Base-by-base conservation (phyloP, 306 rosid species). In the Begonia masoniana region DNA sequence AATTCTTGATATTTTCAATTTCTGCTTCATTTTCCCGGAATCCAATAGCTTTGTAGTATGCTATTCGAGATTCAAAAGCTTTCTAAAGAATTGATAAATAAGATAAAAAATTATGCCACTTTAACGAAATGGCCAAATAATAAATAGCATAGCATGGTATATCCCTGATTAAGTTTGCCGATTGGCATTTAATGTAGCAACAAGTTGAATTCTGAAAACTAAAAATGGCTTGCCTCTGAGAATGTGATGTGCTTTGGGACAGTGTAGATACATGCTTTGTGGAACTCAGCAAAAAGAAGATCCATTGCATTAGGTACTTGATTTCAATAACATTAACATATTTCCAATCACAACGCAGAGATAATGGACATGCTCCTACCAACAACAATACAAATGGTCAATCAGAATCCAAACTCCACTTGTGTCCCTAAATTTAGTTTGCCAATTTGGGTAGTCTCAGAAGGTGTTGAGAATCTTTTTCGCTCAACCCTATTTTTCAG, bases 271-370 rank as follows among this genome's bases (percentile, higher is more conserved):
- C 94, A 89, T 67, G 79, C 94, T 72, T 41, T 67, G 58, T 89
- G 85, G 51, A 89, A 72, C 83, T 89, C 97, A 11, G 95, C 97
- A 4, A 89, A 82, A 70, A 89, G 61, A 65, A 89, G 26, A 81
- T 80, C 94, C 95, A 81, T 73, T 43, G 62, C 79, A 51, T 61
- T 60, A 24, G 95, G 95, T 62, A 78, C 78, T 95, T 89, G 71
- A 62, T 51, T 64, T 62, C 65, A 52, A 70, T 49, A 67, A 41
- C 11, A 58, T 52, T 39, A 55, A 63, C 47, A 41, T 31, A 13
- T 15, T 31, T 31, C 35, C 4, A 26, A 26, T 26, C 35, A 26
- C 35, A 26, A 2, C 2, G 35, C 35, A 3, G 35, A 26, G 2
- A 6, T 26, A 26, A 26, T 26, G 19, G 19, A 17, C 19, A 17